Evolutionary conservation across 805 yeast species (phyloP), one percentile per base, ranked within the genome.

Genomic region (Saccharomycopsis olivae): DNA sequence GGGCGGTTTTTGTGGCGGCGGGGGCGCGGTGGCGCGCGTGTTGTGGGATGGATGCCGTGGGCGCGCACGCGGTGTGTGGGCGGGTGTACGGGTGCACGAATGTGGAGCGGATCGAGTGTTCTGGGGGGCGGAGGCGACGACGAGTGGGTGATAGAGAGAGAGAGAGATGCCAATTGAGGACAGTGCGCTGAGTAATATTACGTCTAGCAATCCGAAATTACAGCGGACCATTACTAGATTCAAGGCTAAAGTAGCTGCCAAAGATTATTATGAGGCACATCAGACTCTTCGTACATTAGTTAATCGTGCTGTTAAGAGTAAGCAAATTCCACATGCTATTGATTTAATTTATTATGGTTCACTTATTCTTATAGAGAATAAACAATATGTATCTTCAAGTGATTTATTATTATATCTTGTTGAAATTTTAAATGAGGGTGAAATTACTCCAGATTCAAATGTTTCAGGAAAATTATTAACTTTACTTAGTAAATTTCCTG

Each of bases 241-340:
- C 61, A 73, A 77, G 53, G 69, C 52, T 19, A 78, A 82, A 51
- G 79, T 89, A 47, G 72, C 69, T 37, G 69, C 69, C 36, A 85
- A 84, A 2, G 82, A 87, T 40, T 86, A 69, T 61, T 89, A 89
- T 56, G 98, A 92, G 56, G 97, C 97, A 0, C 96, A 89, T 57
- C 97, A 92, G 59, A 88, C 95, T 0, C 68, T 92, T 38, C 68
- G 96, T 53, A 86, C 97, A 4, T 82, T 89, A 39, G 83, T 84
- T 31, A 87, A 87, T 49, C 69, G 98, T 54, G 81, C 83, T 53
- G 79, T 82, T 32, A 74, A 83, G 47, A 55, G 76, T 18, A 74
- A 75, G 45, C 74, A 79, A 44, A 84, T 70, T 55, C 62, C 60
- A 2, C 78, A 80, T 29, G 95, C 96, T 8, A 68, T 75, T 38